These are phyloP conservation scores for Erysiphe pulchra DNA, from an alignment of 2,329 filamentous ascomycete species.

Conservation along the genomic window DNA sequence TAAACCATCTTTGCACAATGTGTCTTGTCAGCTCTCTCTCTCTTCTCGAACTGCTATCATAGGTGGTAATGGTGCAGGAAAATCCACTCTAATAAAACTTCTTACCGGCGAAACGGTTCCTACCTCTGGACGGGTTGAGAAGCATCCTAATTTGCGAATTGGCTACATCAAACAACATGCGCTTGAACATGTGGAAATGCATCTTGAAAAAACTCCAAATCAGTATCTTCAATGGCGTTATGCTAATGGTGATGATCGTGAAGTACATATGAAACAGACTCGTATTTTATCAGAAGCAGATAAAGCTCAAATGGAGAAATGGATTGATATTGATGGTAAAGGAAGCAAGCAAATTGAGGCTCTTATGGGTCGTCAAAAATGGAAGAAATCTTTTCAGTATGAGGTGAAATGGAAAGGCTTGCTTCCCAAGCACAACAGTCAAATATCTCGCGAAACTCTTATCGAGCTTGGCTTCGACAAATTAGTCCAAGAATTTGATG, in stretches of 20 bases:
- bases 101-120: conserved; percentile 81
- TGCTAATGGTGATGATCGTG: conserved; percentile 84
- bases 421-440: conserved; percentile 79
- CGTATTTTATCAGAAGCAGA: conserved; percentile 70
- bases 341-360: conserved; percentile 56
- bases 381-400: conserved; percentile 97
- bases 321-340: conserved; percentile 64
- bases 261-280: conserved; percentile 94
- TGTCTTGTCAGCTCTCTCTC: conserved; percentile 65
- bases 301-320: conserved; percentile 74
- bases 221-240: conserved; percentile 99
- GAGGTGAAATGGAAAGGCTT: conserved; percentile 84
- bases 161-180: conserved; percentile 99
- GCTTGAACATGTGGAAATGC: conserved; percentile 97
- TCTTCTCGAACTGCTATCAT: conserved; percentile 92
- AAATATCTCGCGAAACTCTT: conserved; percentile 82
- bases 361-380: conserved; percentile 90
- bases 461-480: conserved; percentile 70
- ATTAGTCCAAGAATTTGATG: conserved; percentile 91
- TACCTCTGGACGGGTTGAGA: conserved; percentile 67
- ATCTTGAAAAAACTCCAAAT: conserved; percentile 95
- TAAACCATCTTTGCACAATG: conserved; percentile 70
- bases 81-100: conserved; percentile 94
- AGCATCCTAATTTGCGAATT: conserved; percentile 94
- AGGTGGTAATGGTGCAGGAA: conserved; percentile 89